Evolutionary conservation across 345 rosid genomes (phyloP).

Genomic region (Brassica carinata): DNA sequence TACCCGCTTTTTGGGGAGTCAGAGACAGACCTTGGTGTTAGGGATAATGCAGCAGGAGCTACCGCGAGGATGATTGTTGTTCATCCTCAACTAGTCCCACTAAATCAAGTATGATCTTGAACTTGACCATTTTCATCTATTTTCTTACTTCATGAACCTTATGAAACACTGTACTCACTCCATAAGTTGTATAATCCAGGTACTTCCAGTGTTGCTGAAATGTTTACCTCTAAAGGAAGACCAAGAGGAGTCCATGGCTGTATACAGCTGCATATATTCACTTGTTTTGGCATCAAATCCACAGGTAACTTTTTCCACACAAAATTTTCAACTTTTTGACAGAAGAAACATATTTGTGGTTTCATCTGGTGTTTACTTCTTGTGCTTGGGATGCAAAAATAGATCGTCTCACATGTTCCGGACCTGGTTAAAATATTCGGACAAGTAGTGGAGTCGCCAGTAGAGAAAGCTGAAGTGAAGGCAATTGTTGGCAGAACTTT

Average conservation of each 20-base stretch:
- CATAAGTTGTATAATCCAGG: slow-evolving; percentile 48
- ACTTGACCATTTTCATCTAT: not conserved
- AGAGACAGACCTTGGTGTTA: slow-evolving; percentile 91
- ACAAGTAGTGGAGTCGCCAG: slow-evolving; percentile 78
- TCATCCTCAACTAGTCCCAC: slow-evolving; percentile 82
- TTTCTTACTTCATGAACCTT: not conserved
- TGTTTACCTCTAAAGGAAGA: slow-evolving; percentile 94
- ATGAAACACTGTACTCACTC: slow-evolving; percentile 10
- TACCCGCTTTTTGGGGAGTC: slow-evolving; percentile 88
- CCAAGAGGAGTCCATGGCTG: slow-evolving; percentile 87
- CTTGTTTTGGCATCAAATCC: slow-evolving; percentile 84
- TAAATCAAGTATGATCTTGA: slow-evolving; percentile 68
- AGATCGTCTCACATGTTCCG: slow-evolving; percentile 83
- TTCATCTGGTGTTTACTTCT: not conserved
- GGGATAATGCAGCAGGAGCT: slow-evolving; percentile 99
- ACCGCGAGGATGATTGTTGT: slow-evolving; percentile 96
- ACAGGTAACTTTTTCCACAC: slow-evolving; percentile 49
- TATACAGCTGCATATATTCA: slow-evolving; percentile 75
- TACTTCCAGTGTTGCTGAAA: slow-evolving; percentile 86
- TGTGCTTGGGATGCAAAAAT: slow-evolving; percentile 26
- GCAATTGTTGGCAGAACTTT: slow-evolving; percentile 81
- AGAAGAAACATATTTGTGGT: not conserved
- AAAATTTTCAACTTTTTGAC: not conserved
- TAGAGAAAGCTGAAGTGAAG: slow-evolving; percentile 84
- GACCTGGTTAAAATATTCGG: slow-evolving; percentile 89